A percentile compares a stretch with the other conserved stretches of the same genome.
These are phyloP conservation scores for Teunomyces pallodes DNA, from an alignment of 805 yeast species.

Conservation along the genomic window DNA sequence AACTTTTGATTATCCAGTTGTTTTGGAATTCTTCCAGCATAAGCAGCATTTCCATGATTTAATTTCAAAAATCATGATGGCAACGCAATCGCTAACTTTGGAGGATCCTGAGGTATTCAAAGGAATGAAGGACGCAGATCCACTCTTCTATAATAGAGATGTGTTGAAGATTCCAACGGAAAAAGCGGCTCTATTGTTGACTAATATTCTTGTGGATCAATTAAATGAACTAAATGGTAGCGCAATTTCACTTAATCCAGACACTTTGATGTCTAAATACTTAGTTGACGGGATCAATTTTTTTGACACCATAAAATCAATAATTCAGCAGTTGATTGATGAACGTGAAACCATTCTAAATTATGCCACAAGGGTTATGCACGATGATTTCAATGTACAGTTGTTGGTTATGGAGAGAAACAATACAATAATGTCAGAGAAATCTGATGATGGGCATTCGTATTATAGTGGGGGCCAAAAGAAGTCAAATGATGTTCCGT, in stretches of 20 bases:
- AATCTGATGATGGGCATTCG: constrained; percentile 35
- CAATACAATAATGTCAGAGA: constrained; percentile 36
- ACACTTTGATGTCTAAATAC: constrained; percentile 37
- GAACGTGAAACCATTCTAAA: constrained; percentile 69
- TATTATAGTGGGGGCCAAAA: constrained; percentile 33
- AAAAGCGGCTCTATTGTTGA: constrained; percentile 47
- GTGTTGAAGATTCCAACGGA: constrained; percentile 43
- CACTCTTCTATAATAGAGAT: constrained; percentile 39
- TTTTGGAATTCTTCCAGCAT: constrained; percentile 68
- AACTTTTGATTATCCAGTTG: constrained; percentile 48
- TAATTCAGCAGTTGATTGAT: constrained; percentile 60
- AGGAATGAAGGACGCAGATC: constrained; percentile 57
- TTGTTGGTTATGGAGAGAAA: constrained; percentile 49
- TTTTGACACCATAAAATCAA: constrained; percentile 30
- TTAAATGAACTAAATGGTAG: constrained; percentile 37
- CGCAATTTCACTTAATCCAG: constrained; percentile 38
- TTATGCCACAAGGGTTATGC: constrained; percentile 76
- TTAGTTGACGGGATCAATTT: constrained; percentile 35
- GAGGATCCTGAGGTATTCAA: constrained; percentile 74
- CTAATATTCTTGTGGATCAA: constrained; percentile 45
- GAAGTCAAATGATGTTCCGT: constrained; percentile 49
- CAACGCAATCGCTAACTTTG: constrained; percentile 65
- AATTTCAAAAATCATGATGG: constrained; percentile 57
- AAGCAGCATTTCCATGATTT: constrained; percentile 72
- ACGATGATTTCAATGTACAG: constrained; percentile 64